Base-by-base conservation (phyloP, 306 rosid species). In the Cucumis hystrix region DNA sequence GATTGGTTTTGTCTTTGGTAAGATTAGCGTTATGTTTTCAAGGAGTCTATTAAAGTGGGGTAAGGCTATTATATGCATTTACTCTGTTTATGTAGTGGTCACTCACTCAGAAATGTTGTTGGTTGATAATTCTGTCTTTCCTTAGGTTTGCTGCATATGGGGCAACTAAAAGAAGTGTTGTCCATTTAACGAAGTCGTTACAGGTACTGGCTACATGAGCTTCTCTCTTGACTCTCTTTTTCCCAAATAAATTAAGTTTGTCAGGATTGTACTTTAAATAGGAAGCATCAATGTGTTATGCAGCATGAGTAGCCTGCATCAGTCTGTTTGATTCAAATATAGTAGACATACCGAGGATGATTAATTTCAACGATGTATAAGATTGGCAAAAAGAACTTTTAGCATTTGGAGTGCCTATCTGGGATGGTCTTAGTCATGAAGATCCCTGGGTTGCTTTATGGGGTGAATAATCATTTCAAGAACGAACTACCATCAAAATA, bases 151-250 rank as follows among this genome's bases (percentile, higher is more conserved):
- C 98, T 81, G 98, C 98, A 33, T 91, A 94, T 62, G 98, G 98
- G 83, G 98, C 98, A 81, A 94, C 98, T 79, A 94, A 94, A 84
- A 90, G 98, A 82, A 94, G 98, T 61, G 98, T 86, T 77, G 98
- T 94, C 80, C 98, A 94, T 88, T 86, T 94, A 82, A 91, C 98
- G 55, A 94, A 94, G 81, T 91, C 98, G 30, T 89, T 94, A 76
- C 97, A 94, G 95, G 98, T 94, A 80, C 75, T 56, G 60, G 28
- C 43, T 62, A 25, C 61, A 28, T 72, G 43, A 25, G 35, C 16
- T 5, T 64, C 70, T 33, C 23, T 64, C 43, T 62, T 28, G 30
- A 28, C 69, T 37, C 39, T 61, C 6, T 13, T 10, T 14, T 11
- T 14, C 21, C 0, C 54, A 41, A 20, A 20, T 43, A 68, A 43